Evolutionary conservation across 2,329 filamentous ascomycete species (phyloP), one percentile per base, ranked within the genome.

Genomic region (Emericellopsis cladophorae): DNA sequence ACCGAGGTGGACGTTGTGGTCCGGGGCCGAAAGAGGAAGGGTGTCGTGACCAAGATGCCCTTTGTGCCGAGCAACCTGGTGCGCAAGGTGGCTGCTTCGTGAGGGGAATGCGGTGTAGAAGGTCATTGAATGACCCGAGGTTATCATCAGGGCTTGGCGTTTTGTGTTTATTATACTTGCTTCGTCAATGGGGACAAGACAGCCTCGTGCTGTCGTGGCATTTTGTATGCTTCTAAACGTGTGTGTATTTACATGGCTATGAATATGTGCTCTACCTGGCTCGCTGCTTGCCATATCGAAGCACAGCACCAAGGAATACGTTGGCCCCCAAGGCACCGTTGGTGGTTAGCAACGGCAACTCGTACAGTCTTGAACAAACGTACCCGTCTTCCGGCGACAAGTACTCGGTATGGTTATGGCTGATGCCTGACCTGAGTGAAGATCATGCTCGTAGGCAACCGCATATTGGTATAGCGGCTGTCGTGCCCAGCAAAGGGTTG

Each of bases 31-130:
- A 68, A 74, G 55, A 76, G 86, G 51, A 79, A 78, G 62, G 88
- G 81, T 1, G 73, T 74, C 4, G 83, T 95, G 26, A 73, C 78
- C 8, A 89, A 89, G 68, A 92, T 95, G 88, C 89, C 89, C 1
- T 95, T 94, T 60, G 73, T 93, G 40, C 72, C 79, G 39, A 78
- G 73, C 52, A 88, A 85, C 62, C 24, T 41, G 9, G 39, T 41
- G 39, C 22, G 45, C 52, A 51, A 42, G 34, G 12, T 29, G 8
- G 4, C 26, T 29, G 26, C 26, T 9, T 29, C 26, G 12, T 29
- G 26, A 29, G 12, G 12, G 26, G 26, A 26, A 29, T 29, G 26
- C 26, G 26, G 26, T 21, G 18, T 21, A 21, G 18, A 21, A 4
- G 26, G 12, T 4, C 3, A 29, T 29, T 9, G 26, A 7, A 29